Base-by-base conservation (phyloP, 2,329 filamentous ascomycete species). In the Cytospora schulzeri region DNA sequence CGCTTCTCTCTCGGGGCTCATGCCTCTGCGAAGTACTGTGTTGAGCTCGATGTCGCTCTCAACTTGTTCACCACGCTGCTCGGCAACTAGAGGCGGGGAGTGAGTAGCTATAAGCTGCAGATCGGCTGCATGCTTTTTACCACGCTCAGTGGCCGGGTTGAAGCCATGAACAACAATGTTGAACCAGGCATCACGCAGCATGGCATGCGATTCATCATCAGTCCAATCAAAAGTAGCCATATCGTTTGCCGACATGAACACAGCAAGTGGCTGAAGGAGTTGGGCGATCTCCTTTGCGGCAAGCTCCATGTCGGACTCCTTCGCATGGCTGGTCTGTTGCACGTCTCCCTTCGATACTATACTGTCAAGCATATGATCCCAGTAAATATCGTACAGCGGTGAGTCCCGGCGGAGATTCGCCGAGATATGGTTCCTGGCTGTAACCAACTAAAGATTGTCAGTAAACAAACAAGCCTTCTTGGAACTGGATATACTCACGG, bases 1-100 rank as follows among this genome's bases (percentile, higher is more conserved):
- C 2, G 87, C 78, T 62, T 92, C 88, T 67, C 93, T 88, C 33
- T 94, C 91, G 7, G 88, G 86, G 68, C 88, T 92, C 81, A 92
- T 91, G 22, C 93, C 94, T 66, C 95, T 87, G 66, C 94, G 88
- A 58, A 99, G 82, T 22, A 98, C 91, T 0, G 93, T 96, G 73
- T 99, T 98, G 50, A 99, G 85, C 73, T 99, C 95, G 62, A 99
- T 94, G 69, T 98, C 95, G 74, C 93, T 97, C 76, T 99, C 95
- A 12, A 95, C 85, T 73, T 96, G 89, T 70, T 97, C 93, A 33
- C 92, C 90, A 65, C 93, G 88, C 73, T 96, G 91, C 73, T 97
- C 92, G 2, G 93, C 88, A 35, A 99, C 90, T 62, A 99, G 79
- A 0, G 95, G 91, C 31, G 91, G 89, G 15, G 93, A 97, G 76